Evolutionary conservation across 2,329 filamentous ascomycete genomes (phyloP), one percentile per base, ranked within the genome.

Genomic region (Phaeosphaeriaceae sp.): DNA sequence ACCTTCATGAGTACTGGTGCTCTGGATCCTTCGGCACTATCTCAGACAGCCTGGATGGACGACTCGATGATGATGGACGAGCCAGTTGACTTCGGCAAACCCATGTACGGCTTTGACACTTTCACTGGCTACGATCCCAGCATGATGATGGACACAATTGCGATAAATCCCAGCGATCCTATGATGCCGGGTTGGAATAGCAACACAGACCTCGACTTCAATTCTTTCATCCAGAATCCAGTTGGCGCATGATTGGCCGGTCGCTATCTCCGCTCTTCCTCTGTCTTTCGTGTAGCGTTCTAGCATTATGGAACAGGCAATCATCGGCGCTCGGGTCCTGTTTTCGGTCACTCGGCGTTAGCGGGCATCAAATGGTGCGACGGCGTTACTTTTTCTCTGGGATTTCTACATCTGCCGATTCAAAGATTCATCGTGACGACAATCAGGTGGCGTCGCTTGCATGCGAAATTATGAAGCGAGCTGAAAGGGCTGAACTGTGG

Each of bases 21-120:
- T 20, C 50, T 77, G 50, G 73, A 76, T 51, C 73, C 73, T 13
- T 68, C 72, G 24, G 52, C 68, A 3, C 61, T 77, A 1, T 73
- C 69, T 17, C 68, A 71, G 36, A 46, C 66, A 20, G 62, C 62
- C 2, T 77, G 75, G 75, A 60, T 70, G 51, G 63, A 67, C 31
- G 73, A 77, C 45, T 61, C 72, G 10, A 73, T 74, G 65, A 76
- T 76, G 63, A 73, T 77, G 72, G 74, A 76, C 20, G 74, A 75
- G 45, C 57, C 71, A 1, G 61, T 77, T 15, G 74, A 76, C 56
- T 76, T 76, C 60, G 66, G 63, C 54, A 76, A 76, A 54, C 66
- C 70, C 20, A 71, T 76, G 63, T 73, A 71, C 25, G 64, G 61
- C 24, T 76, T 69, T 58, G 74, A 77, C 50, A 67, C 58, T 36